A percentile compares a stretch with the other conserved stretches of the same genome.
Evolutionary conservation across 1,284 basidiomycete genomes (phyloP).

Genomic region (Coniferiporia weirii): DNA sequence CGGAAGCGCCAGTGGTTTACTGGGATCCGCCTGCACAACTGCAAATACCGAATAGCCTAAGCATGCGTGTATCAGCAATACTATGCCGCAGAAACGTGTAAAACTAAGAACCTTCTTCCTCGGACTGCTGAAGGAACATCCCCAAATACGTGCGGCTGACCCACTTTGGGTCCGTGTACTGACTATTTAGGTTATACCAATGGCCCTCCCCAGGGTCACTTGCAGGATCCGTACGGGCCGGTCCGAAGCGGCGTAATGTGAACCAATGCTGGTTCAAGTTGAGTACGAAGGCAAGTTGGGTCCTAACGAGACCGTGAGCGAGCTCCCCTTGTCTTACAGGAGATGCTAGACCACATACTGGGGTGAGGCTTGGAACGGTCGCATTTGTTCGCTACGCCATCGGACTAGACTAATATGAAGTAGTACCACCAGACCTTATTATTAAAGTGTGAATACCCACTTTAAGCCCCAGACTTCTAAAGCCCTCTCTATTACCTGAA

Average conservation of each 20-base stretch:
- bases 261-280: slow-evolving; percentile 90
- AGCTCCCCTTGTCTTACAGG: background rate
- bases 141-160: slow-evolving; percentile 78
- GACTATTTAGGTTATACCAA: slow-evolving; percentile 93
- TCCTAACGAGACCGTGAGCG: slow-evolving; percentile 38
- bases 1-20: slow-evolving; percentile 44
- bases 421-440: slow-evolving; percentile 27
- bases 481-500: slow-evolving; percentile 77
- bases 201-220: slow-evolving; percentile 51
- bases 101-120: slow-evolving; percentile 60
- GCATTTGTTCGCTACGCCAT: slow-evolving; percentile 85
- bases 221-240: slow-evolving; percentile 35
- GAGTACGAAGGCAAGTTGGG: slow-evolving; percentile 84
- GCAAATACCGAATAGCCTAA: slow-evolving; percentile 88
- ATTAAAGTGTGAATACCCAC: slow-evolving; percentile 34
- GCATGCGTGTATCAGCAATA: background rate
- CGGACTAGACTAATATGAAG: slow-evolving; percentile 49
- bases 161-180: slow-evolving; percentile 69
- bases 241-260: slow-evolving; percentile 78
- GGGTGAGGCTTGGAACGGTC: slow-evolving; percentile 66
- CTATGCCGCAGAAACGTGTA: background rate
- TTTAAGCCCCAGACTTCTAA: slow-evolving; percentile 79
- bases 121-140: slow-evolving; percentile 85
- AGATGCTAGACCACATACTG: slow-evolving; percentile 48
- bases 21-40: slow-evolving; percentile 53